Conservation (phyloP, 495 filamentous ascomycete genomes). For the Hapsidospora chrysogenum region DNA sequence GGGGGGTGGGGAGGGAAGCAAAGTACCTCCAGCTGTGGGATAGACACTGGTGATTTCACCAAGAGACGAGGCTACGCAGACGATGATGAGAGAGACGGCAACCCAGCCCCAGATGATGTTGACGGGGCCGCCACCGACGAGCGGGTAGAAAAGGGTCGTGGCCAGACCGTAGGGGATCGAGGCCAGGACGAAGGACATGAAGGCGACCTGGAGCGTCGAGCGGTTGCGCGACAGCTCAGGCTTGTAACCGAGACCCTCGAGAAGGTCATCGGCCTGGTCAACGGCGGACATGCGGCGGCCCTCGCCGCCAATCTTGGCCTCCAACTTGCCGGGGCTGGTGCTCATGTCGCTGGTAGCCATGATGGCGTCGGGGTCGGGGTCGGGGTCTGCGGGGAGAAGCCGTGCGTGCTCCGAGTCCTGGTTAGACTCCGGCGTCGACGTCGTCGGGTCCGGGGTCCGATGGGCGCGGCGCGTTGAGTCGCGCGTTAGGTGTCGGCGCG, state of each 20-base stretch:
- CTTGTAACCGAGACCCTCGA: slow-evolving; percentile 35
- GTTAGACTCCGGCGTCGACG: too few species aligned
- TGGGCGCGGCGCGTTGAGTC: too few species aligned
- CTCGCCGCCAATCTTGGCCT: background rate
- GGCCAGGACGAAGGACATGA: slow-evolving; percentile 39
- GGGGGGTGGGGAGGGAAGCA: background rate
- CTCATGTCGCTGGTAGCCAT: too few species aligned
- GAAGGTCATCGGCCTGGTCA: slow-evolving; percentile 23
- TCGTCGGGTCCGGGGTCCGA: too few species aligned
- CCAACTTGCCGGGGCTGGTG: background rate
- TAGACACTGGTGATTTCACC: slow-evolving; percentile 41
- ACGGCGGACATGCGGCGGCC: background rate
- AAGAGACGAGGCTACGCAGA: slow-evolving; percentile 33
- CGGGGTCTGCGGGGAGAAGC: too few species aligned
- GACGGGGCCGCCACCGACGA: slow-evolving; percentile 46
- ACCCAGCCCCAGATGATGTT: slow-evolving; percentile 51
- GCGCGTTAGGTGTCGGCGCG: too few species aligned
- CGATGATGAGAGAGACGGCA: slow-evolving; percentile 28
- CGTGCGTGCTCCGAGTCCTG: too few species aligned
- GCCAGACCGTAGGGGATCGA: slow-evolving; percentile 48
- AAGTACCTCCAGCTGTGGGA: slow-evolving; percentile 30
- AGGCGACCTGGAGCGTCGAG: slow-evolving; percentile 37
- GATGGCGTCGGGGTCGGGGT: too few species aligned
- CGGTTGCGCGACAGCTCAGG: slow-evolving; percentile 32
- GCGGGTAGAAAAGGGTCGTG: slow-evolving; percentile 53